A percentile compares a stretch with the other conserved stretches of the same genome.
phyloP scores from a whole-genome alignment of 2,329 filamentous ascomycete species.

The Claviceps humidiphila region DNA sequence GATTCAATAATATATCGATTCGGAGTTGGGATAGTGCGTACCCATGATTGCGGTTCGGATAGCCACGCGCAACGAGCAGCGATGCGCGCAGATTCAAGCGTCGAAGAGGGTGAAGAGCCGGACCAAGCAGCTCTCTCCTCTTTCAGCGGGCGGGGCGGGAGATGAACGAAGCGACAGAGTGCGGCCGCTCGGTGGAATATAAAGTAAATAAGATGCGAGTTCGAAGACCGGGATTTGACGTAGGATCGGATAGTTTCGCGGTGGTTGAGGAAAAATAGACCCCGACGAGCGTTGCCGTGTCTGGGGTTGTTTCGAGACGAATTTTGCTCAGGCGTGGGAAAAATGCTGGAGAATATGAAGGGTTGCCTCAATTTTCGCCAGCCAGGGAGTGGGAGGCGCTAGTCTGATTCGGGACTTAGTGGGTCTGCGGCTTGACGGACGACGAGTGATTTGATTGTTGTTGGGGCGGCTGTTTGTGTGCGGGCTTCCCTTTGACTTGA shows the following conservation, averaged over 20 bases:
- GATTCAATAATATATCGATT: not conserved
- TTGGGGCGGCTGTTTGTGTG: not conserved
- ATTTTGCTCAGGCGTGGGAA: constrained; percentile 29
- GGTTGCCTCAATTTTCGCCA: constrained; percentile 30
- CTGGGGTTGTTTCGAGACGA: constrained; percentile 28
- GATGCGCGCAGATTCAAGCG: constrained; percentile 23
- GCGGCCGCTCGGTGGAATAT: constrained; percentile 2
- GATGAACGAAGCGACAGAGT: constrained; percentile 2
- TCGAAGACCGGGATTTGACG: constrained; percentile 9
- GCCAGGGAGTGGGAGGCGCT: constrained; percentile 28
- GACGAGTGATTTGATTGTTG: not conserved
- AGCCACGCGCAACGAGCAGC: constrained; percentile 34
- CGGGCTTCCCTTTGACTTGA: not conserved
- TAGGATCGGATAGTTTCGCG: constrained; percentile 8
- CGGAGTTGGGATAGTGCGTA: constrained; percentile 22
- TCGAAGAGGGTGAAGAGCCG: constrained; percentile 13
- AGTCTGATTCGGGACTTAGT: constrained; percentile 14
- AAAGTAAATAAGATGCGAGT: not conserved
- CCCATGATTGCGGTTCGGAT: constrained; percentile 46
- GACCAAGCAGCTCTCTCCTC: constrained; percentile 13
- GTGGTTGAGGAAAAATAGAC: constrained; percentile 15
- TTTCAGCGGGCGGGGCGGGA: constrained; percentile 8
- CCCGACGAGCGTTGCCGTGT: constrained; percentile 27
- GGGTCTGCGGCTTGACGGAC: constrained; percentile 1
- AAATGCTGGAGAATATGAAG: constrained; percentile 24